Evolutionary conservation across 495 filamentous ascomycete species (phyloP).

Genomic region (Cladorrhinum samala): DNA sequence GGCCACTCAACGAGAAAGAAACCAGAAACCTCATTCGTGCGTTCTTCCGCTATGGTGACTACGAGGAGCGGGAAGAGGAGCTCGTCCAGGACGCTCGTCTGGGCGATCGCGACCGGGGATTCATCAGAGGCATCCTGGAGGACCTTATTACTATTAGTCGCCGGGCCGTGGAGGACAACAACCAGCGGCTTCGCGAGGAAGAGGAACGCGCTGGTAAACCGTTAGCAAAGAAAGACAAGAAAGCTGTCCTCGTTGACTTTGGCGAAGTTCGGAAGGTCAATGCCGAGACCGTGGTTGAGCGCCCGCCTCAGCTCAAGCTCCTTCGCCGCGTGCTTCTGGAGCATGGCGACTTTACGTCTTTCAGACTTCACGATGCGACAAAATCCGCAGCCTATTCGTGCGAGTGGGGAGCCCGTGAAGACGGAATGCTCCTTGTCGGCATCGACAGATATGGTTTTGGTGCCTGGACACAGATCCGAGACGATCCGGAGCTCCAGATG

Average conservation of each 20-base stretch:
- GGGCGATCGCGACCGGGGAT: constrained; percentile 67
- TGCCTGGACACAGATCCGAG: constrained; percentile 86
- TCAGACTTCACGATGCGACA: constrained; percentile 83
- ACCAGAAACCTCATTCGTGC: constrained; percentile 82
- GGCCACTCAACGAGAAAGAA: constrained; percentile 83
- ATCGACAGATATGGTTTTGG: constrained; percentile 91
- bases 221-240: constrained; percentile 90
- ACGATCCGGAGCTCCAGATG: constrained; percentile 81
- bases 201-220: constrained; percentile 67
- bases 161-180: constrained; percentile 67
- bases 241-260: constrained; percentile 90
- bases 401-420: constrained; percentile 84
- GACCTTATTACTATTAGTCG: constrained; percentile 48
- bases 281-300: constrained; percentile 86
- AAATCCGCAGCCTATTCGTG: constrained; percentile 83
- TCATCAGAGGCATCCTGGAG: constrained; percentile 58
- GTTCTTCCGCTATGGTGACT: constrained; percentile 79
- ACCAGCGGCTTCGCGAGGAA: constrained; percentile 60
- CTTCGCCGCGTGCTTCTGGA: constrained; percentile 63
- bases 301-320: constrained; percentile 80
- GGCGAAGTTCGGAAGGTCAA: constrained; percentile 88
- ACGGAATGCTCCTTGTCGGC: constrained; percentile 93
- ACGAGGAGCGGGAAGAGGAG: constrained; percentile 80
- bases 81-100: constrained; percentile 80
- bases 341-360: constrained; percentile 60